Base-by-base conservation (phyloP, 352 stramenopile species). In the Pilasporangium apinafurcum region DNA sequence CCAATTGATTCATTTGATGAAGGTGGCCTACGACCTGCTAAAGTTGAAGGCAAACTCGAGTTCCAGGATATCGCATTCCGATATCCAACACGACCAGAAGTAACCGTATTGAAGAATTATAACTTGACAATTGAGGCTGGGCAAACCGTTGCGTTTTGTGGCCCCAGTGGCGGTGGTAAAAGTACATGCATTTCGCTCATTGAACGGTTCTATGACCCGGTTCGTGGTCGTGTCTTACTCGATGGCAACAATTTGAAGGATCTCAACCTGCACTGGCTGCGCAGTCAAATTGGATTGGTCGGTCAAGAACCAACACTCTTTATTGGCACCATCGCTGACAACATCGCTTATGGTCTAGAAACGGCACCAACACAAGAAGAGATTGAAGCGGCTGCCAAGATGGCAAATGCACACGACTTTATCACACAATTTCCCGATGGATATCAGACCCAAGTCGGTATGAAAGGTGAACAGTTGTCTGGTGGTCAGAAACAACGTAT, bases 171-270 rank as follows among this genome's bases (percentile, higher is more conserved):
- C 34, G 48, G 48, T 14, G 48, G 48, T 5, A 55, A 55, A 16
- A 55, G 48, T 29, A 55, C 48, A 17, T 17, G 95, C 45, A 47
- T 55, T 29, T 37, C 48, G 16, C 56, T 96, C 36, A 48, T 96
- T 13, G 51, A 89, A 42, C 49, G 84, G 17, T 95, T 96, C 46
- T 96, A 96, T 52, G 67, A 86, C 41, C 70, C 76, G 5, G 57
- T 55, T 30, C 42, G 53, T 27, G 87, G 87, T 20, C 27, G 37
- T 13, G 51, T 96, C 10, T 46, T 64, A 2, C 67, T 94, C 39
- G 73, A 94, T 61, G 86, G 73, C 24, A 45, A 54, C 47, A 49
- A 84, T 39, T 53, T 91, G 21, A 41, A 34, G 35, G 54, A 73
- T 22, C 38, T 89, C 12, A 83, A 91, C 41, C 30, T 93, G 16